Percentiles rank a stretch among this genome's conserved stretches.
phyloP scores from a whole-genome alignment of 306 rosid genomes.

The Fagus crenata region DNA sequence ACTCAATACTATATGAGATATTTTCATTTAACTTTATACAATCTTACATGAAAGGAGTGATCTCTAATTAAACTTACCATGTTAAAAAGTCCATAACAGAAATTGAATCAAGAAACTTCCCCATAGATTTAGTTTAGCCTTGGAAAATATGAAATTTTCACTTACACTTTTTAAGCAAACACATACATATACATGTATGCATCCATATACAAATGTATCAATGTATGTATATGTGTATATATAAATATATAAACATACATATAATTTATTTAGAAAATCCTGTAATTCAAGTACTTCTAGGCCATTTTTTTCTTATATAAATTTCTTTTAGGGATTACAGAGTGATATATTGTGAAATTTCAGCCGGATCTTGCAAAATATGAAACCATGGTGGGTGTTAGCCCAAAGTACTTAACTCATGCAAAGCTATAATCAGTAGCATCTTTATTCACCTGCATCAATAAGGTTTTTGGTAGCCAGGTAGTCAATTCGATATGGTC shows the following conservation, averaged over 20 bases:
- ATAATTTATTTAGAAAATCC: background rate
- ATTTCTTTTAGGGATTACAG: conserved; percentile 2
- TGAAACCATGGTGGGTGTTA: background rate
- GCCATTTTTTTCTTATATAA: background rate
- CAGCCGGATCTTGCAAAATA: background rate
- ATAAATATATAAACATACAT: too few relatives aligned
- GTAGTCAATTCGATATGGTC: conserved; percentile 93
- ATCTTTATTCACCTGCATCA: conserved; percentile 62
- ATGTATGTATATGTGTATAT: too few relatives aligned
- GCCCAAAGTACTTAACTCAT: background rate
- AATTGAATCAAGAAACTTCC: too few relatives aligned
- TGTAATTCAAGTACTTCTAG: background rate
- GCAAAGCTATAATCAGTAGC: conserved; percentile 3
- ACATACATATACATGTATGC: too few relatives aligned
- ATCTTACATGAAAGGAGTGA: background rate
- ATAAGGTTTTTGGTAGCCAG: conserved; percentile 75
- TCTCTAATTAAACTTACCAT: background rate
- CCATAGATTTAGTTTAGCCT: too few relatives aligned
- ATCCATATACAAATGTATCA: too few relatives aligned
- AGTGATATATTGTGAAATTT: background rate
- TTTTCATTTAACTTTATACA: too few relatives aligned
- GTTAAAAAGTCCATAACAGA: too few relatives aligned
- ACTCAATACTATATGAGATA: too few relatives aligned
- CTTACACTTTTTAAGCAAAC: too few relatives aligned
- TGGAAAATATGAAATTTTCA: too few relatives aligned